phyloP scores from a whole-genome alignment of 108 stramenopile genomes.

The Conticribra weissflogii region DNA sequence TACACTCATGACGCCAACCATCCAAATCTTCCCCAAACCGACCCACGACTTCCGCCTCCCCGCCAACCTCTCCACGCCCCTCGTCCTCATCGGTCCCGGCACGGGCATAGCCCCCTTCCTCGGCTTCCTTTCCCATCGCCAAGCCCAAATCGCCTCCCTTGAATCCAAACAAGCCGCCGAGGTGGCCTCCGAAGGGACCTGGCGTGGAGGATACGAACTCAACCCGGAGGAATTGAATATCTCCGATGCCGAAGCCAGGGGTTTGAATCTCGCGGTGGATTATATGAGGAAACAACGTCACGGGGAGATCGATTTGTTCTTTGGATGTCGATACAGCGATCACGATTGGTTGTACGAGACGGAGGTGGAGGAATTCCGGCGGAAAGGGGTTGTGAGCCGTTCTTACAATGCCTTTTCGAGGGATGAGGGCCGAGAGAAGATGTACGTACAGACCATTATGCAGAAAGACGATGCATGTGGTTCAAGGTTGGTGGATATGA shows the following conservation, averaged over 20 bases:
- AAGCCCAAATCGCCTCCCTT: slow-evolving; percentile 51
- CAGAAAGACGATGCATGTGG: slow-evolving; percentile 34
- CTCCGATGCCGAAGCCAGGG: slow-evolving; percentile 48
- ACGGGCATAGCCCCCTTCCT: slow-evolving; percentile 98
- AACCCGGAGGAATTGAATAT: slow-evolving; percentile 71
- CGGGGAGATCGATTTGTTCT: slow-evolving; percentile 89
- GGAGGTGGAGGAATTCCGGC: slow-evolving; percentile 71
- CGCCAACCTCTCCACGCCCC: slow-evolving; percentile 60
- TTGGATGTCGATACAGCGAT: slow-evolving; percentile 90
- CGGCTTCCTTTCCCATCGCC: slow-evolving; percentile 88
- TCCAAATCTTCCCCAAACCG: slow-evolving; percentile 89
- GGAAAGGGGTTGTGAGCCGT: slow-evolving; percentile 69
- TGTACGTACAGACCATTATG: slow-evolving; percentile 92
- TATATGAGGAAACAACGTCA: slow-evolving; percentile 56
- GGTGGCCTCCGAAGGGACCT: slow-evolving; percentile 69
- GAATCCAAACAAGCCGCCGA: slow-evolving; percentile 54
- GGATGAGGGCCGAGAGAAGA: slow-evolving; percentile 60
- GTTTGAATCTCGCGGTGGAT: slow-evolving; percentile 66
- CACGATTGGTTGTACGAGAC: slow-evolving; percentile 94
- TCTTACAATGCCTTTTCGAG: slow-evolving; percentile 92
- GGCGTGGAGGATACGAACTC: slow-evolving; percentile 85
- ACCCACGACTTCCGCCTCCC: slow-evolving; percentile 89
- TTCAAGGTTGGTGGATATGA: slow-evolving; percentile 52
- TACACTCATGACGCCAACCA: slow-evolving; percentile 9
- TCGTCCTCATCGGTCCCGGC: slow-evolving; percentile 97